Conservation (phyloP, 2,329 filamentous ascomycete genomes). For the Lasiodiplodia citricola region DNA sequence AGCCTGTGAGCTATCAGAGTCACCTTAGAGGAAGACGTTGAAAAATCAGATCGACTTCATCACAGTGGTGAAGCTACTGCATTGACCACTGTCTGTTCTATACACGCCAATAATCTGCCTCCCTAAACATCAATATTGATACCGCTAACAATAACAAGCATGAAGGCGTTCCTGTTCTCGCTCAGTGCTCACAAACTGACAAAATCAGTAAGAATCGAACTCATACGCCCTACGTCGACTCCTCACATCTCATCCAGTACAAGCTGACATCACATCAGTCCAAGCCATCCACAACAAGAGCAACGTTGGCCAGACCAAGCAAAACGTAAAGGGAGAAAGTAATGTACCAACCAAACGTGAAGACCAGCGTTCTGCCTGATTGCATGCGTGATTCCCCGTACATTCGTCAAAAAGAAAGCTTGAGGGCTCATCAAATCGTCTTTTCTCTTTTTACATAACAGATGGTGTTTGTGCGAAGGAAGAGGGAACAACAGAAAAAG, state of each 20-base stretch:
- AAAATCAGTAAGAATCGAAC: neutral
- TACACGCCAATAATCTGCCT: neutral
- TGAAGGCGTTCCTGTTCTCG: neutral
- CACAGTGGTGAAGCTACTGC: neutral
- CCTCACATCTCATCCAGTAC: neutral
- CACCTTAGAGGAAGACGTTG: neutral
- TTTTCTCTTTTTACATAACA: constrained; percentile 18
- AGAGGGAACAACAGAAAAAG: neutral
- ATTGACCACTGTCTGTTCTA: neutral
- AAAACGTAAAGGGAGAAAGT: neutral
- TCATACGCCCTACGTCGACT: neutral
- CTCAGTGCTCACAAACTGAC: neutral
- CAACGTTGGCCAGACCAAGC: neutral
- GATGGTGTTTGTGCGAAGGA: neutral
- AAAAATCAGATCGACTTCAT: neutral
- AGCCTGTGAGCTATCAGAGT: neutral
- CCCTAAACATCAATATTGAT: neutral
- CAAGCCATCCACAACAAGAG: neutral
- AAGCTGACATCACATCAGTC: neutral
- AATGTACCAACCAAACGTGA: neutral
- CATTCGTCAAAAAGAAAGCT: constrained; percentile 1
- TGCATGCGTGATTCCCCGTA: constrained; percentile 1
- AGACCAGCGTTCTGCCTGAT: neutral
- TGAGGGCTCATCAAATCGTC: constrained; percentile 9
- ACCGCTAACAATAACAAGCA: neutral